Evolutionary conservation across 1,139 yeast species (phyloP), one percentile per base, ranked within the genome.

Genomic region (Chernovozyma aurita): DNA sequence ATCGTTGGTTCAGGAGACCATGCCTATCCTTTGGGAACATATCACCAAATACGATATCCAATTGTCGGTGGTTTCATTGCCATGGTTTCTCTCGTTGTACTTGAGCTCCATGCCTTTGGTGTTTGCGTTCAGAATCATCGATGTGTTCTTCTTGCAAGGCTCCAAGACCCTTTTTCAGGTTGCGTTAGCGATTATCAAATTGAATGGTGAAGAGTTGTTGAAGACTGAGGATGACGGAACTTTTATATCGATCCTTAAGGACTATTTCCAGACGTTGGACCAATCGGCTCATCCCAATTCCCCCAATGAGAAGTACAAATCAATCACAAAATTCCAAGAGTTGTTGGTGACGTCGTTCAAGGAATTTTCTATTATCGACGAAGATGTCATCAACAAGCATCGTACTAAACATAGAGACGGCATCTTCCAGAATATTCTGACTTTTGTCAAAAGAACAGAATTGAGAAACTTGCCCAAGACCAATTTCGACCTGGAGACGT

Each of bases 1-100:
- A 57, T 78, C 88, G 1, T 70, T 94, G 41, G 95, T 92, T 0
- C 87, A 84, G 52, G 85, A 83, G 41, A 87, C 94, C 1, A 79
- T 94, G 84, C 98, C 98, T 1, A 56, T 85, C 29, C 59, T 94
- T 35, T 85, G 95, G 85, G 85, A 77, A 4, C 97, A 92, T 58
- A 78, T 94, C 35, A 69, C 70, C 7, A 74, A 73, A 40, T 63
- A 82, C 45, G 97, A 94, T 52, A 90, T 94, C 34, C 98, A 94
- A 50, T 67, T 94, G n/a, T 85, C 95, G 0, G 95, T 94, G 14
- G 94, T 92, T 1, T 86, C 97, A 0, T 66, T 94, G 32, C 97
- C 98, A 1, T 94, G 99, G 99, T 94, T 94, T 52, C 65, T 94
- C 39, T 87, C 97, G 0, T 63, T 94, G 32, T 94, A 85, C 56